A percentile compares a stretch with the other conserved stretches of the same genome.
These are phyloP conservation scores for Aspergillus floridensis DNA, from an alignment of 2,329 filamentous ascomycete genomes.

Conservation along the genomic window DNA sequence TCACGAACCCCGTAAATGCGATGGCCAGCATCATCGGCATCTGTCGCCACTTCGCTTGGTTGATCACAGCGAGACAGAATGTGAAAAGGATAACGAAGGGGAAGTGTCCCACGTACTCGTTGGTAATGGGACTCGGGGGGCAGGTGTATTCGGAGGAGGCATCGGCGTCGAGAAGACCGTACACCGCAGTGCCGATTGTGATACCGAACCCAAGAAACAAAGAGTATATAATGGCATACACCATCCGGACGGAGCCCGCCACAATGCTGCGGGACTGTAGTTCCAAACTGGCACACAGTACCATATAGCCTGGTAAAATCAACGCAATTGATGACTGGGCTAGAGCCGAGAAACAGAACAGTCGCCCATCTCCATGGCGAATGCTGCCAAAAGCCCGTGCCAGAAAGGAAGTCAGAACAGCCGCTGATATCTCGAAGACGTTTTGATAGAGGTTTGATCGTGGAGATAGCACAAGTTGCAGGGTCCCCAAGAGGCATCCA, in stretches of 20 bases:
- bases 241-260: slow-evolving; percentile 71
- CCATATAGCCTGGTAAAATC: slow-evolving; percentile 68
- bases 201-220: slow-evolving; percentile 72
- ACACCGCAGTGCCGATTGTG: slow-evolving; percentile 64
- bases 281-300: slow-evolving; percentile 62
- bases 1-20: slow-evolving; percentile 69
- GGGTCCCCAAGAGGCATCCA: slow-evolving; percentile 69
- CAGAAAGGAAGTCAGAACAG: slow-evolving; percentile 67
- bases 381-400: slow-evolving; percentile 69
- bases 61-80: slow-evolving; percentile 72
- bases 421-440: slow-evolving; percentile 65
- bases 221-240: slow-evolving; percentile 73
- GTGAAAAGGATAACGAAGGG: slow-evolving; percentile 75
- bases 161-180: slow-evolving; percentile 58
- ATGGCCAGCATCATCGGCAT: slow-evolving; percentile 75
- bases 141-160: slow-evolving; percentile 54
- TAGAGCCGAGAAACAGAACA: slow-evolving; percentile 72
- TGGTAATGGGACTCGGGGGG: slow-evolving; percentile 50
- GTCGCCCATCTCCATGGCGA: slow-evolving; percentile 41
- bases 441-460: slow-evolving; percentile 67
- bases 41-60: slow-evolving; percentile 79
- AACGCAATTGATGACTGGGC: slow-evolving; percentile 71
- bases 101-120: slow-evolving; percentile 57
- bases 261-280: slow-evolving; percentile 69
- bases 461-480: slow-evolving; percentile 75